Base-by-base conservation (phyloP, 768 basidiomycete genomes). In the Tulasnella sp. region DNA sequence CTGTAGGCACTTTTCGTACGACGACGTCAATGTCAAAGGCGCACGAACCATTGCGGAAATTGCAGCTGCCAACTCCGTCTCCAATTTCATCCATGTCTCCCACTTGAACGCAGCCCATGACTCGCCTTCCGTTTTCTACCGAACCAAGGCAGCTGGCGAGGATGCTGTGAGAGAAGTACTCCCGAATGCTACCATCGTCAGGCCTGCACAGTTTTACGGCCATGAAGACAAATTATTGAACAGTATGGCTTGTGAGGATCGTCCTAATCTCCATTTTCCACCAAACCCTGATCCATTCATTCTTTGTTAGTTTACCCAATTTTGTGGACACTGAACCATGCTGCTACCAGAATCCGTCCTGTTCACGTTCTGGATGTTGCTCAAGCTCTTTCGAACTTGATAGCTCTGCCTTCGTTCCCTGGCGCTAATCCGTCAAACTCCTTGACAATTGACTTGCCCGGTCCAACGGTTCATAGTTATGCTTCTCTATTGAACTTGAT, bases 331-430 rank as follows among this genome's bases (percentile, higher is more conserved):
- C 72, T 98, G 55, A 99, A 99, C 71, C 67, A 83, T 60, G 86
- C 78, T 32, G 69, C 83, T 65, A 92, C 95, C 20, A 78, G 76
- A 67, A 78, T 86, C 65, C 83, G 89, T 29, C 95, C 95, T 0
- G 88, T 84, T 40, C 91, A 96, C 73, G 87, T 95, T 20, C 66
- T 92, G 61, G 92, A 99, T 61, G 87, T 98, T 51, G 93, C 95
- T 8, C 83, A 92, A 65, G 92, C 80, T 4, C 74, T 98, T 48
- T 72, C 75, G n/a, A 86, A 87, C 68, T 67, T 88, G 55, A 75
- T 84, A 66, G 61, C 70, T 15, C 70, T 74, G 39, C 73, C 80
- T 35, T 77, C 78, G 45, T 60, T 78, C 19, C 67, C 81, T 35
- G 74, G 78, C 28, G 35, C 37, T 16, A 47, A 47, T 24, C 24